Percentiles rank a stretch among this genome's conserved stretches.
These are phyloP conservation scores for Aureobasidium sp. DNA, from an alignment of 2,329 filamentous ascomycete genomes.

Conservation along the genomic window DNA sequence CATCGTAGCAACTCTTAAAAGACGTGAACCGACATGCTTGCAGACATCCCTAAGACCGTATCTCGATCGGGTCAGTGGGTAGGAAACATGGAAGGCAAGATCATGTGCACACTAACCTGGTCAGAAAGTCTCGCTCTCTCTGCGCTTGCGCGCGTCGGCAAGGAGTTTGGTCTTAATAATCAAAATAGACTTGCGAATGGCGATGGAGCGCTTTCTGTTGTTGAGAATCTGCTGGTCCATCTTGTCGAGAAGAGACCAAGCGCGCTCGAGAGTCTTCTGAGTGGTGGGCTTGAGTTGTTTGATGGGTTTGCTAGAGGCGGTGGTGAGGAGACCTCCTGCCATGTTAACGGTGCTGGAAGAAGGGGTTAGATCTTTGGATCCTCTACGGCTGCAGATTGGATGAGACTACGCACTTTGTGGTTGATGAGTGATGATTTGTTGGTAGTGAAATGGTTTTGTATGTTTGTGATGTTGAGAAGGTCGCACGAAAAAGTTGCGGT, in stretches of 20 bases:
- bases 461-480: too few relatives aligned
- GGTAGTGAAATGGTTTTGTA: too few relatives aligned
- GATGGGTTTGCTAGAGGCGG: too few relatives aligned
- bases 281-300: not conserved
- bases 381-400: too few relatives aligned
- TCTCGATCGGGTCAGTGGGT: not conserved
- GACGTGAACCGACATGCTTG: slow-evolving; percentile 26
- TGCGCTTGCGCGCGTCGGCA: not conserved
- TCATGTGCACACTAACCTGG: not conserved
- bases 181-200: not conserved
- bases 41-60: slow-evolving; percentile 27
- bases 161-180: not conserved
- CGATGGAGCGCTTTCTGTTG: not conserved
- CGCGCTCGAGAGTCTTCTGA: not conserved
- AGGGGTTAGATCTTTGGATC: too few relatives aligned
- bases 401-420: too few relatives aligned
- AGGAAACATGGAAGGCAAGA: not conserved
- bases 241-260: not conserved
- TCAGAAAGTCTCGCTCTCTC: not conserved
- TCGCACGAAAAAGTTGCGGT: too few relatives aligned
- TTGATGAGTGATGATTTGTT: too few relatives aligned
- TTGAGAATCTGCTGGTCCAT: not conserved
- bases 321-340: too few relatives aligned
- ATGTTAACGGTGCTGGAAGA: too few relatives aligned
- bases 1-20: slow-evolving; percentile 56